Conservation (phyloP, 768 basidiomycete species). For the Lactifluus echinatus region DNA sequence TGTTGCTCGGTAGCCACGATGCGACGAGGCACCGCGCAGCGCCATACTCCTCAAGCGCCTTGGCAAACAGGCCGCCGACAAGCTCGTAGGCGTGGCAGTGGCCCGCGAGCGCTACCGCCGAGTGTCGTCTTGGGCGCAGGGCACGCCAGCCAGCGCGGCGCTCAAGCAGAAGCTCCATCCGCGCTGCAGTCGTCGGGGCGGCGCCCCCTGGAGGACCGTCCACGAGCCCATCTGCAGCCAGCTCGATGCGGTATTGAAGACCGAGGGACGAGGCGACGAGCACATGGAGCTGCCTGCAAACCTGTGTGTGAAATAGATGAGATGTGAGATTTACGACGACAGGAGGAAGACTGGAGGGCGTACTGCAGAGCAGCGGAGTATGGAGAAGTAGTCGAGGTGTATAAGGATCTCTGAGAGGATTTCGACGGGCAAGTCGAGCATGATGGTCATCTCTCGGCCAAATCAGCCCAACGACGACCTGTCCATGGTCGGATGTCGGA, state of each 20-base stretch:
- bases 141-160: constrained; percentile 32
- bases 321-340: not conserved
- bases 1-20: constrained; percentile 24
- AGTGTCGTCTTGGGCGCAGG: constrained; percentile 25
- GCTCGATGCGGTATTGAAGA: constrained; percentile 29
- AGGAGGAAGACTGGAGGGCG: not conserved
- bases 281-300: constrained; percentile 21
- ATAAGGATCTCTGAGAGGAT: constrained; percentile 8
- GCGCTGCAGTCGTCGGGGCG: constrained; percentile 24
- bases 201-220: constrained; percentile 18
- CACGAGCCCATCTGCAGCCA: constrained; percentile 26
- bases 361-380: constrained; percentile 7
- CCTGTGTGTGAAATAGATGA: constrained; percentile 17
- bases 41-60: constrained; percentile 8
- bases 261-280: constrained; percentile 22
- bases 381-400: not conserved
- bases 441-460: not conserved
- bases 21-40: constrained; percentile 22
- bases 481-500: not conserved
- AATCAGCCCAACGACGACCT: too few relatives aligned
- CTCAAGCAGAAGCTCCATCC: constrained; percentile 28
- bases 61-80: constrained; percentile 48
- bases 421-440: constrained; percentile 15
- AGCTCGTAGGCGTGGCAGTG: constrained; percentile 48
- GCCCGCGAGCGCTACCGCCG: constrained; percentile 28